Percentiles rank a stretch among this genome's conserved stretches.
Evolutionary conservation across 345 rosid species (phyloP).

Genomic region (Arabidopsis thaliana): DNA sequence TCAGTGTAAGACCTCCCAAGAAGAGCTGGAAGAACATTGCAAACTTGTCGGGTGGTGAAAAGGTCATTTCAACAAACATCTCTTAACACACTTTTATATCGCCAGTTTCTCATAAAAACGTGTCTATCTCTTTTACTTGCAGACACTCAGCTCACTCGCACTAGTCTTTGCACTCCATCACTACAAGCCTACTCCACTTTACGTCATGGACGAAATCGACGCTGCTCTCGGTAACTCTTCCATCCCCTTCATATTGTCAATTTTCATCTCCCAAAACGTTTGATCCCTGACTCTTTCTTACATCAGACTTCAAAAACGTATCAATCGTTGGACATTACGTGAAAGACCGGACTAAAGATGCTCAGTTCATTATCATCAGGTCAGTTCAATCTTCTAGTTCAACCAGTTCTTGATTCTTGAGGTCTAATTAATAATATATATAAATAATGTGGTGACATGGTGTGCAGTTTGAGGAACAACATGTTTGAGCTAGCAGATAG

Average conservation of each 20-base stretch:
- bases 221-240: slow-evolving; percentile 81
- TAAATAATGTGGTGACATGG: slow-evolving; percentile 19
- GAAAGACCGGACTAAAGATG: slow-evolving; percentile 94
- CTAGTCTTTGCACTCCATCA: slow-evolving; percentile 98
- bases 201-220: slow-evolving; percentile 98
- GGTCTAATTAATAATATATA: slow-evolving; percentile 6
- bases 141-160: slow-evolving; percentile 98
- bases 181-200: slow-evolving; percentile 98
- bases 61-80: slow-evolving; percentile 52
- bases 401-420: neutral
- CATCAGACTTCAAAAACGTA: slow-evolving; percentile 93
- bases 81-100: slow-evolving; percentile 5
- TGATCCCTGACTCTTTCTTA: slow-evolving; percentile 10
- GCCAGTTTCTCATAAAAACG: slow-evolving; percentile 8
- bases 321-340: slow-evolving; percentile 98
- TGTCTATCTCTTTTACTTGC: slow-evolving; percentile 34
- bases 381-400: slow-evolving; percentile 20
- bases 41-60: slow-evolving; percentile 96
- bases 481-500: slow-evolving; percentile 99
- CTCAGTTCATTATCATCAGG: slow-evolving; percentile 98
- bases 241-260: neutral
- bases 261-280: neutral
- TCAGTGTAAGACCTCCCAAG: slow-evolving; percentile 98
- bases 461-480: slow-evolving; percentile 94
- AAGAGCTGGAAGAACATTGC: slow-evolving; percentile 99